Evolutionary conservation across 768 basidiomycete genomes (phyloP).

Genomic region (Agrocybe pediades): DNA sequence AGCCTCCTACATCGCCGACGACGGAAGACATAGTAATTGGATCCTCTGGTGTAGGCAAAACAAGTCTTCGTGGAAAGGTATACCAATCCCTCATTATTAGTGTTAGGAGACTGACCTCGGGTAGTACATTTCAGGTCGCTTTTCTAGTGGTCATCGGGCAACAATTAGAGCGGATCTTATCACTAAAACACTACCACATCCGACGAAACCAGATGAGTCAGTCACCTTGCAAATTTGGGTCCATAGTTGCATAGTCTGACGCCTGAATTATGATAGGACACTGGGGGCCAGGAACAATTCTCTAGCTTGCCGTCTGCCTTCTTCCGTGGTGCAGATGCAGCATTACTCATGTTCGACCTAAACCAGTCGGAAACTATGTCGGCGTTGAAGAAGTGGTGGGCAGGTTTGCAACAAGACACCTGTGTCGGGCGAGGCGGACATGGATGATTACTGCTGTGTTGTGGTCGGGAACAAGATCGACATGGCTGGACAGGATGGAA

Average conservation of each 20-base stretch:
- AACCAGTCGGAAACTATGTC: slow-evolving; percentile 62
- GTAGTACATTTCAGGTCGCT: slow-evolving; percentile 81
- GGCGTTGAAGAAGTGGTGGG: slow-evolving; percentile 75
- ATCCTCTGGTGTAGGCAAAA: slow-evolving; percentile 84
- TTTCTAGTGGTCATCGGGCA: slow-evolving; percentile 76
- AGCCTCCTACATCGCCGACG: slow-evolving; percentile 12
- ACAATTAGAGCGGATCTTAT: slow-evolving; percentile 93
- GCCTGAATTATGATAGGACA: slow-evolving; percentile 53
- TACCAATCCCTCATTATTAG: too few relatives aligned
- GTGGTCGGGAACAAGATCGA: slow-evolving; percentile 85
- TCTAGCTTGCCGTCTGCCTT: slow-evolving; percentile 81
- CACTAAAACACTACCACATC: slow-evolving; percentile 69
- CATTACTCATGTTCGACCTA: slow-evolving; percentile 79
- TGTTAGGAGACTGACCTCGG: too few relatives aligned
- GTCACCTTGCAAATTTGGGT: slow-evolving; percentile 71
- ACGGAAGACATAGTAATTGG: slow-evolving; percentile 63
- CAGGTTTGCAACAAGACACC: slow-evolving; percentile 69
- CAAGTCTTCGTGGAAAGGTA: slow-evolving; percentile 73
- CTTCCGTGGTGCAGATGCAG: slow-evolving; percentile 85
- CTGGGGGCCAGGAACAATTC: slow-evolving; percentile 88
- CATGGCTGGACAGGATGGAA: slow-evolving; percentile 32
- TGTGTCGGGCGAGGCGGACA: slow-evolving; percentile 56
- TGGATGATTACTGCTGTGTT: slow-evolving; percentile 67
- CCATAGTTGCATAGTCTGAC: slow-evolving; percentile 14
- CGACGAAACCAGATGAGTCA: slow-evolving; percentile 50